Base-by-base conservation (phyloP, 768 basidiomycete species). In the Suillus weaverae region DNA sequence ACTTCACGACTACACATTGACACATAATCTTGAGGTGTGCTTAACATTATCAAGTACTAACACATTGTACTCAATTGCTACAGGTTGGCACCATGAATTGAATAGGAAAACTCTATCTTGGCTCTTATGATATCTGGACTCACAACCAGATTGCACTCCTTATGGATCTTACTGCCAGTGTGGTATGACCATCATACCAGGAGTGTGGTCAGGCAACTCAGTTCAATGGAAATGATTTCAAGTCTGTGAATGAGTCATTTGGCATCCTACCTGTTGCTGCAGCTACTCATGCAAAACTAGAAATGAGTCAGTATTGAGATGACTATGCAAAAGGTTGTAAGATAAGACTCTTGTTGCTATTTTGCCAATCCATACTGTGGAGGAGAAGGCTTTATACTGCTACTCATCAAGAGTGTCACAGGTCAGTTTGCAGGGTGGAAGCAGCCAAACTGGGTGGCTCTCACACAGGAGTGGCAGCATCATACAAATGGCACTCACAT, bases 21-120 rank as follows among this genome's bases (percentile, higher is more conserved):
- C 57, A 0, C 77, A 77, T 39, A 79, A 80, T 67, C 62, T 76
- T 5, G 11, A 32, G n/a, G 69, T 74, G 51, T 4, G 39, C n/a
- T n/a, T n/a, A n/a, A n/a, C n/a, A n/a, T n/a, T n/a, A n/a, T n/a
- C 22, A 22, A 44, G 20, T 35, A 5, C 14, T 60, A 10, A 13
- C 33, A n/a, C n/a, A n/a, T n/a, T n/a, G n/a, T n/a, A n/a, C n/a
- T n/a, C n/a, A n/a, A 36, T 43, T 22, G 4, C 20, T 54, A 14
- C 13, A 33, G 61, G 72, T 71, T 39, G 71, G 75, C 20, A 75
- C 68, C 0, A 69, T 55, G 48, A 77, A 77, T 32, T 55, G 32
- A 3, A 74, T 70, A 14, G 71, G 74, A 9, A 66, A 67, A 35
- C 22, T 44, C 0, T 77, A 73, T 43, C 53, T 30, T 8, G 67